Percentiles rank a stretch among this genome's conserved stretches.
Evolutionary conservation across 805 yeast species (phyloP).

Genomic region (Yarrowia sp.): DNA sequence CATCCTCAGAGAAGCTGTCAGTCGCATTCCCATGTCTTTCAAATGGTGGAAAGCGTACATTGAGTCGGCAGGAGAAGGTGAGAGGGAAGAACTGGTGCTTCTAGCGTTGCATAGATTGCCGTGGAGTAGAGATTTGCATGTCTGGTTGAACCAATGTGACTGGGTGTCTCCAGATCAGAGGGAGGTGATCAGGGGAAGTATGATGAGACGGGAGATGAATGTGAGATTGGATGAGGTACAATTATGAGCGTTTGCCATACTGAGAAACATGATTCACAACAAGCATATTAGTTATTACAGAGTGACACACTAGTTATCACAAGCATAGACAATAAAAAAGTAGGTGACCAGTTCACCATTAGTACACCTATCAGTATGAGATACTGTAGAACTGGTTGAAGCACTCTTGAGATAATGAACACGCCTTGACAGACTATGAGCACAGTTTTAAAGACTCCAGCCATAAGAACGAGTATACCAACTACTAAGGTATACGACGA

Average conservation of each 20-base stretch:
- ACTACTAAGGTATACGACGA: too few species aligned
- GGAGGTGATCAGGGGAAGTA: not conserved
- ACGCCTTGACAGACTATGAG: too few species aligned
- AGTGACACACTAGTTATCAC: too few species aligned
- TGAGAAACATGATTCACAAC: too few species aligned
- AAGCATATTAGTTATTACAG: too few species aligned
- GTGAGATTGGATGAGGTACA: not conserved
- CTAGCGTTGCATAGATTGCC: constrained; percentile 12
- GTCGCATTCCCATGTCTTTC: constrained; percentile 9
- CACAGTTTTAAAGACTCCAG: too few species aligned
- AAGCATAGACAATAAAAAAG: too few species aligned
- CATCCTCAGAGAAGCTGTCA: constrained; percentile 19
- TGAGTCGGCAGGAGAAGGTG: not conserved
- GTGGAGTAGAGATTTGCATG: constrained; percentile 24
- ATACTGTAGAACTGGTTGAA: too few species aligned
- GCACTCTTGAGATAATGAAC: too few species aligned
- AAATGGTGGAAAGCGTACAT: constrained; percentile 28
- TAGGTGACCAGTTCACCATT: too few species aligned
- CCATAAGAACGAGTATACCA: too few species aligned
- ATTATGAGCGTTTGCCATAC: not conserved
- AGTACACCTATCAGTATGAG: too few species aligned
- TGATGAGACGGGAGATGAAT: constrained; percentile 26
- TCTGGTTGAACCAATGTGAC: constrained; percentile 15
- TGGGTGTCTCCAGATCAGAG: constrained; percentile 10
- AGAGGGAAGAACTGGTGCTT: not conserved